phyloP scores from a whole-genome alignment of 1,139 yeast genomes.

The Debaryomycetaceae sp. region DNA sequence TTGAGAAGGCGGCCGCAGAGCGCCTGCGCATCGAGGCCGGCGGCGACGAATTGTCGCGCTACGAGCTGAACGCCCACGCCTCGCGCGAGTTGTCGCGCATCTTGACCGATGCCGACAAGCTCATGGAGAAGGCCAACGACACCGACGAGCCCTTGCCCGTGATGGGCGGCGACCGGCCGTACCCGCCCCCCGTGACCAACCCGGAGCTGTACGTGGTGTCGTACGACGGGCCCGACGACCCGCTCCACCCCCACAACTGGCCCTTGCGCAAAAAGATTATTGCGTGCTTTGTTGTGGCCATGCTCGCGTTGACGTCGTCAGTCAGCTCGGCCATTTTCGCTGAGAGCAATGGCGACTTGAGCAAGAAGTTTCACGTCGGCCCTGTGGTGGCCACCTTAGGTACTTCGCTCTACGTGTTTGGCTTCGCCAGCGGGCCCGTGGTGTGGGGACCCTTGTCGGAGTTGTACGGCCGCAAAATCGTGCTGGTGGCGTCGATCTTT shows the following conservation, averaged over 20 bases:
- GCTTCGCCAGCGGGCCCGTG: conserved; percentile 81
- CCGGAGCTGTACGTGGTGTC: conserved; percentile 49
- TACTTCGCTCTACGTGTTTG: conserved; percentile 68
- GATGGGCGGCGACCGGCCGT: conserved; percentile 57
- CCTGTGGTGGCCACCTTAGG: conserved; percentile 57
- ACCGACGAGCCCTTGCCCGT: conserved; percentile 25
- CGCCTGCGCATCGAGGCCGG: conserved; percentile 3
- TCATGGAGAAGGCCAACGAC: conserved; percentile 19
- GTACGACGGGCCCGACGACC: conserved; percentile 59
- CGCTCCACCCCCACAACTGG: conserved; percentile 64
- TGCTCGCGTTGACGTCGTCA: conserved; percentile 26
- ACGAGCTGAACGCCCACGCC: conserved; percentile 13
- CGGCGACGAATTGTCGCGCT: conserved; percentile 10
- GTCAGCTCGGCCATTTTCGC: conserved; percentile 67
- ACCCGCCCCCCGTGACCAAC: conserved; percentile 51
- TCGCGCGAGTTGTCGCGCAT: conserved; percentile 16
- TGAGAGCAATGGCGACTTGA: conserved; percentile 40
- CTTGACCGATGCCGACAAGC: conserved; percentile 22
- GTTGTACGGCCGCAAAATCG: conserved; percentile 62
- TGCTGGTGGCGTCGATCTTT: conserved; percentile 50
- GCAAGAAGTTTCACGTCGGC: conserved; percentile 46
- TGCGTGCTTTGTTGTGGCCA: conserved; percentile 36
- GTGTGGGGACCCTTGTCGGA: conserved; percentile 81
- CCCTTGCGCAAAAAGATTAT: conserved; percentile 33
- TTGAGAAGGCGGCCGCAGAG: conserved; percentile 6